Evolutionary conservation across 1,284 basidiomycete genomes (phyloP), one percentile per base, ranked within the genome.

Genomic region (Cutaneotrichosporon dermatis): DNA sequence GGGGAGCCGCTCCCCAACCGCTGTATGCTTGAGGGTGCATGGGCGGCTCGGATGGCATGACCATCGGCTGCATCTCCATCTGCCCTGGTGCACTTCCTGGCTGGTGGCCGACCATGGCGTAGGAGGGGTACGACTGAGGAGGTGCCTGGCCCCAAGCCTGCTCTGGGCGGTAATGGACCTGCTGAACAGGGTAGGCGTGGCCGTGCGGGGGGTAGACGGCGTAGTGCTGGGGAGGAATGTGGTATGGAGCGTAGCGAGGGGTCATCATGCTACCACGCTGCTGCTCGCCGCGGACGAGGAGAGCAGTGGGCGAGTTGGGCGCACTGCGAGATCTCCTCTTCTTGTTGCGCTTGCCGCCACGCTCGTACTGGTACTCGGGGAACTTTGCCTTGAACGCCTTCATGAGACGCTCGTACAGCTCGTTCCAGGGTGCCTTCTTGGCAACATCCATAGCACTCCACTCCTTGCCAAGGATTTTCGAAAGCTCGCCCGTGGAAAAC

Each of bases 341-440:
- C 42, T 55, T 53, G 49, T 56, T 62, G 42, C 44, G 45, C 53
- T 60, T 58, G 25, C 55, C 54, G 34, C 60, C 55, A n/a, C 63
- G 60, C 56, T 65, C 63, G 54, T 65, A 65, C 56, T 65, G 63
- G 58, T 65, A 65, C 53, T 65, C 57, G 8, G 63, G 63, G 54
- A 56, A 65, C 58, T 65, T 65, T 41, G 59, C 60, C 58, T 65
- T 65, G 60, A 65, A 65, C 0, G 60, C 60, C 7, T 58, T 57
- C 55, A 60, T 60, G 15, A 65, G 54, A 3, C 63, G 60, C 51
- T 62, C 58, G 15, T 61, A 56, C 9, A 65, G 58, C 53, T 59
- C 58, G 25, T 58, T 58, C 63, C 63, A 65, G 1, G 60, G 63
- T 1, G 58, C 58, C 58, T 65, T 62, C 41, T 60, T 52, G 16